phyloP scores from a whole-genome alignment of 2,329 filamentous ascomycete species.

The Fonsecaea pugnacius region DNA sequence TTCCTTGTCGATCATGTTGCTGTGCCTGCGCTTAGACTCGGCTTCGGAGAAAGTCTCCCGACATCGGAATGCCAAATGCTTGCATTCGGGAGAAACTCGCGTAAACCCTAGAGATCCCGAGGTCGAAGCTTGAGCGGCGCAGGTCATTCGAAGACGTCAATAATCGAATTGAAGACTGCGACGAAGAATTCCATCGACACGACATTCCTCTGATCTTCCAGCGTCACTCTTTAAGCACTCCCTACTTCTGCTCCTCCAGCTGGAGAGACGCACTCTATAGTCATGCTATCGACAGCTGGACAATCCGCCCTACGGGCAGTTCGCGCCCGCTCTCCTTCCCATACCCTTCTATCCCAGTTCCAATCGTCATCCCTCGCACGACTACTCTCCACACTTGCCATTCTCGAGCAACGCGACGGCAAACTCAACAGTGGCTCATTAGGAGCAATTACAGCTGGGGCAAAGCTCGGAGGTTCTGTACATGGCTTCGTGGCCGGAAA shows the following conservation, averaged over 20 bases:
- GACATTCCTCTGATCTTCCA: background rate
- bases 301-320: conserved; percentile 49
- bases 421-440: conserved; percentile 82
- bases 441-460: conserved; percentile 81
- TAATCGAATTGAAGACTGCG: conserved; percentile 9
- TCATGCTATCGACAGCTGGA: conserved; percentile 34
- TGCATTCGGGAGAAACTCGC: conserved; percentile 3
- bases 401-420: conserved; percentile 91
- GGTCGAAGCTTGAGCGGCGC: background rate
- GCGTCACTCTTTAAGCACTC: background rate
- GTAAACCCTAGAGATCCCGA: conserved; percentile 2
- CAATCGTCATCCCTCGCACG: conserved; percentile 64
- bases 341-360: conserved; percentile 45
- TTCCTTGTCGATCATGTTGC: background rate
- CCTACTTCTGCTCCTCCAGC: background rate
- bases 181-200: background rate
- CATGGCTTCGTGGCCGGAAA: conserved; percentile 86
- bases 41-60: background rate
- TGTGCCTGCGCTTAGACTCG: background rate
- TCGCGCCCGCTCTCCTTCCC: conserved; percentile 49
- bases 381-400: conserved; percentile 82
- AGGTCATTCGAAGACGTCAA: conserved; percentile 16
- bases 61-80: background rate
- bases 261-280: conserved; percentile 4
- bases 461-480: conserved; percentile 81